Base-by-base conservation (phyloP, 163 green algal species). In the Dunaliella salina region DNA sequence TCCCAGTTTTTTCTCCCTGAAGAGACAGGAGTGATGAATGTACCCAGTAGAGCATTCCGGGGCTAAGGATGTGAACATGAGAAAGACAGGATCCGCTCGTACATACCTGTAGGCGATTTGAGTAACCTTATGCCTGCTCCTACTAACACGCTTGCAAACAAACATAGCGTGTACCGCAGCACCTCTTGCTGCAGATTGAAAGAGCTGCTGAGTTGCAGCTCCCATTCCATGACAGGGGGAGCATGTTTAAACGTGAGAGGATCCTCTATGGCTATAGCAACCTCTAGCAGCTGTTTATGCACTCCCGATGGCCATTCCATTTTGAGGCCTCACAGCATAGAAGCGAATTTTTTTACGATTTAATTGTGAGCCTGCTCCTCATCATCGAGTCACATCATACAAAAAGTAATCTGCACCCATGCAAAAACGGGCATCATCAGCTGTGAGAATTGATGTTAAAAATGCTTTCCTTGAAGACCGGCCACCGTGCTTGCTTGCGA, bases 91-190 rank as follows among this genome's bases (percentile, higher is more conserved):
- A 45, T 63, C 11, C 29, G 12, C 33, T 33, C 34, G 18, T 18
- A 22, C 84, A 86, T 50, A 89, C 88, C 18, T 81, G 86, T 91
- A 3, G 86, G 59, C 32, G n/a, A 86, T 1, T 33, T 50, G 34
- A 91, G 69, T 0, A 86, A 32, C 0, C 84, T 32, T 3, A 91
- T 57, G 32, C 86, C 88, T 22, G 75, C 40, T 8, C 63, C 83
- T 25, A 89, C 33, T 8, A 87, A 63, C 46, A 90, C 78, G 3
- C 82, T 82, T 3, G 72, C 20, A 33, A 92, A 85, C 11, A 92
- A 85, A 24, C 87, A 71, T 0, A 90, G 15, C 30, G 85, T 87
- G 50, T 91, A 88, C 0, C 89, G 81, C 15, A 89, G 69, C 84
- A 90, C 86, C 18, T 89, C 83, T 26, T 85, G 25, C 34, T 85